phyloP scores from a whole-genome alignment of 2,329 filamentous ascomycete genomes.

The Pseudogymnoascus verrucosus region DNA sequence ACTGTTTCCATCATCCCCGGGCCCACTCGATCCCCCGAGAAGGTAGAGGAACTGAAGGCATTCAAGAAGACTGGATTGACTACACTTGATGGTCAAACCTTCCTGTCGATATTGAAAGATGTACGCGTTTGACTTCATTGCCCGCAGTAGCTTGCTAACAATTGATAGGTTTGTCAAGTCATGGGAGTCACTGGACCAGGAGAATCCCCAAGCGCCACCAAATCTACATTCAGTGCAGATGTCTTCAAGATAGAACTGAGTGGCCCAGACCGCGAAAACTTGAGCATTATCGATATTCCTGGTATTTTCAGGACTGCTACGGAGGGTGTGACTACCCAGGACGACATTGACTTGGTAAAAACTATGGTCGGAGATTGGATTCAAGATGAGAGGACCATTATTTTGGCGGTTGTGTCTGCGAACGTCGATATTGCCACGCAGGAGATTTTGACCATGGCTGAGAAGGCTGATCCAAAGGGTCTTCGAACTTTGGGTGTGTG shows the following conservation, averaged over 20 bases:
- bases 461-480: slow-evolving; percentile 9
- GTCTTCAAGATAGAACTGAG: slow-evolving; percentile 17
- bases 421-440: slow-evolving; percentile 22
- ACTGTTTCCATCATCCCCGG: slow-evolving; percentile 14
- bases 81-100: slow-evolving; percentile 7
- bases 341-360: slow-evolving; percentile 38
- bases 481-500: slow-evolving; percentile 10
- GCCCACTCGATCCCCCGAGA: neutral
- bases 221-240: slow-evolving; percentile 16
- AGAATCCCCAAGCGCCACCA: neutral
- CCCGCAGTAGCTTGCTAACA: neutral
- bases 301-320: slow-evolving; percentile 41
- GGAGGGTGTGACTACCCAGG: slow-evolving; percentile 23
- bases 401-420: slow-evolving; percentile 17
- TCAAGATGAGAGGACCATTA: slow-evolving; percentile 38
- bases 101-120: slow-evolving; percentile 13
- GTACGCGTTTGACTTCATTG: slow-evolving; percentile 8
- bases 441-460: slow-evolving; percentile 22
- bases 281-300: slow-evolving; percentile 53
- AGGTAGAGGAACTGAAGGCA: neutral
- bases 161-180: slow-evolving; percentile 9
- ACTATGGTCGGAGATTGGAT: slow-evolving; percentile 43
- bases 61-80: slow-evolving; percentile 10
- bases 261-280: slow-evolving; percentile 35
- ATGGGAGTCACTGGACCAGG: slow-evolving; percentile 15